These are phyloP conservation scores for Stereocaulon alpinum DNA, from an alignment of 495 filamentous ascomycete genomes.

Conservation along the genomic window DNA sequence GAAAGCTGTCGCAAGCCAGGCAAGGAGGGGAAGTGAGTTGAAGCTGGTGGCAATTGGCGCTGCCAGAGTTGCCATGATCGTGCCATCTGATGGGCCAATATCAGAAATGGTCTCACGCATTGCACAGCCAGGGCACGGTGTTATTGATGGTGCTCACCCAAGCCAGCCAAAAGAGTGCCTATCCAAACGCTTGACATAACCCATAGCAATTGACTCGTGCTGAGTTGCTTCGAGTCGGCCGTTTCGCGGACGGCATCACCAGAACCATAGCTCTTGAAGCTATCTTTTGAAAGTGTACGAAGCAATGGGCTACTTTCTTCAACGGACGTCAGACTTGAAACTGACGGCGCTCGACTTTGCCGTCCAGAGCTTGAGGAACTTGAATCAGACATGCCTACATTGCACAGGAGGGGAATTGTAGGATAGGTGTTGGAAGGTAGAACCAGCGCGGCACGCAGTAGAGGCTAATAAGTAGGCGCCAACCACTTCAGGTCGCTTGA, in stretches of 20 bases:
- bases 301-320: slow-evolving; percentile 1
- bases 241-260: too few relatives aligned
- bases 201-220: slow-evolving; percentile 31
- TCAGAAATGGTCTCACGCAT: background rate
- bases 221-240: slow-evolving; percentile 20
- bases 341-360: background rate
- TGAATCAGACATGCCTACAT: background rate
- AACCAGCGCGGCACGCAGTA: background rate
- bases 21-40: slow-evolving; percentile 52
- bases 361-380: background rate
- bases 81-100: slow-evolving; percentile 36
- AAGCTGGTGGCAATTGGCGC: slow-evolving; percentile 62
- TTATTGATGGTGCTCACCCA: slow-evolving; percentile 33
- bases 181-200: slow-evolving; percentile 48
- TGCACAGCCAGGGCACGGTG: background rate
- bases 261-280: background rate
- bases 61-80: slow-evolving; percentile 59
- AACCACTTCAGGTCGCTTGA: background rate
- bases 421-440: too few relatives aligned
- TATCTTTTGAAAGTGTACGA: background rate
- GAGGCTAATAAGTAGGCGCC: background rate
- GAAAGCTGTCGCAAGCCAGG: slow-evolving; percentile 66
- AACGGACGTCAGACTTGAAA: background rate
- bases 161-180: slow-evolving; percentile 69
- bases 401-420: background rate